Base-by-base conservation (phyloP, 2,329 filamentous ascomycete genomes). In the Fusarium sp. region DNA sequence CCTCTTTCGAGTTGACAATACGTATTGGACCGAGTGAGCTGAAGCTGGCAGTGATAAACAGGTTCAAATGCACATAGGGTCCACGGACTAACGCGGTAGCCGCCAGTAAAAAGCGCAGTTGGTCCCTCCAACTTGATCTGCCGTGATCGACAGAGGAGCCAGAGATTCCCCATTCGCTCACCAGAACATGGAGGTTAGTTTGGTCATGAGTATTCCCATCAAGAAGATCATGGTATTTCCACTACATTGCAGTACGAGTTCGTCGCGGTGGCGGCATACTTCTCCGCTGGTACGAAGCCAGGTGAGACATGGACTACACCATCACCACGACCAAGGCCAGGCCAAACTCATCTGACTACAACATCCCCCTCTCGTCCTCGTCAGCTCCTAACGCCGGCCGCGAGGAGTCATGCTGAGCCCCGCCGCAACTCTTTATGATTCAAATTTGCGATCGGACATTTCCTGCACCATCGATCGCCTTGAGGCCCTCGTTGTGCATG, bases 291-390 rank as follows among this genome's bases (percentile, higher is more conserved):
- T 61, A 43, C 56, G 48, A 45, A 44, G 50, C 42, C 53, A 45
- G 43, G 64, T 72, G 67, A 74, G 72, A 74, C 72, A 72, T 39
- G 51, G 58, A 59, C 55, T 49, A 65, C 70, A 74, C 72, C 71
- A 72, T 62, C 65, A 61, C 55, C 52, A 62, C 19, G 19, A 19
- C 19, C 19, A 19, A 19, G 19, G 19, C 3, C 19, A 24, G 51
- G 25, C 38, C 32, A 48, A 40, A 36, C 58, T 67, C 71, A 73
- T 73, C 69, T 73, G 71, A 73, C 71, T 73, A 67, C 70, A 58
- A 34, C 51, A 45, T 47, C 40, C 25, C 40, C 28, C 53, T 53
- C 19, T 35, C 50, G 53, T 28, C 44, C 53, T 56, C 44, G 46
- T 64, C 64, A 64, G 62, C 64, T 58, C 59, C 9, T 32, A 32